phyloP scores from a whole-genome alignment of 257 asterid genomes.

The Leptodermis oblonga region DNA sequence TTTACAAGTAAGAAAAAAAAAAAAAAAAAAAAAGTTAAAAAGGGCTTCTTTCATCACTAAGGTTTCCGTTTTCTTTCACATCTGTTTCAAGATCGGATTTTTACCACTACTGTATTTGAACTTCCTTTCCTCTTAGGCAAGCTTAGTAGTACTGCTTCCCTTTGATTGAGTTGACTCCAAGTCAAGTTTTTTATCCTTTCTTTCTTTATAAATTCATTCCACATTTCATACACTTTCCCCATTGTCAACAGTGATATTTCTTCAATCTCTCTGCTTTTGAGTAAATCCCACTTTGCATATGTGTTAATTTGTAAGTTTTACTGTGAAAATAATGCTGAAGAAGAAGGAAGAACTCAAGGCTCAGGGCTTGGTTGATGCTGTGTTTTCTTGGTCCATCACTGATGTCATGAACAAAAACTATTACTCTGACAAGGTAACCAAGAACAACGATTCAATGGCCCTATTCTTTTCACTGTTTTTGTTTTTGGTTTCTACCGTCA shows the following conservation, averaged over 20 bases:
- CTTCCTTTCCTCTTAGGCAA: neutral
- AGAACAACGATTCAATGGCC: too few species aligned
- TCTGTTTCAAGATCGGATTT: neutral
- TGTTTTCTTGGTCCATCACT: slow-evolving; percentile 55
- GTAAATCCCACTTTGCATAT: neutral
- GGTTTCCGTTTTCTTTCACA: too few species aligned
- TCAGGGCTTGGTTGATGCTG: slow-evolving; percentile 19
- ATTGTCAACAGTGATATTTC: neutral
- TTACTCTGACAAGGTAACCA: slow-evolving; percentile 44
- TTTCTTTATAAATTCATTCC: neutral
- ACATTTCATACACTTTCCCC: neutral
- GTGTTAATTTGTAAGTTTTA: slow-evolving; percentile 8
- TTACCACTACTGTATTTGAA: neutral
- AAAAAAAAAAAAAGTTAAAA: neutral
- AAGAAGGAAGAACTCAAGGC: slow-evolving; percentile 3
- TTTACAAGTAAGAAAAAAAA: neutral
- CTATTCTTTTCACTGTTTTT: neutral
- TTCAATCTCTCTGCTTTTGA: neutral
- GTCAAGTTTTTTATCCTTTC: neutral
- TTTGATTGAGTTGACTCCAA: too few species aligned
- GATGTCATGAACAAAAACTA: slow-evolving; percentile 42
- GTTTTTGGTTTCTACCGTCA: neutral
- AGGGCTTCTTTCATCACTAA: neutral
- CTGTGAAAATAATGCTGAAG: neutral
- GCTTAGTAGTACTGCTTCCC: too few species aligned